Conservation (phyloP, 768 basidiomycete species). For the Daedalea quercina region DNA sequence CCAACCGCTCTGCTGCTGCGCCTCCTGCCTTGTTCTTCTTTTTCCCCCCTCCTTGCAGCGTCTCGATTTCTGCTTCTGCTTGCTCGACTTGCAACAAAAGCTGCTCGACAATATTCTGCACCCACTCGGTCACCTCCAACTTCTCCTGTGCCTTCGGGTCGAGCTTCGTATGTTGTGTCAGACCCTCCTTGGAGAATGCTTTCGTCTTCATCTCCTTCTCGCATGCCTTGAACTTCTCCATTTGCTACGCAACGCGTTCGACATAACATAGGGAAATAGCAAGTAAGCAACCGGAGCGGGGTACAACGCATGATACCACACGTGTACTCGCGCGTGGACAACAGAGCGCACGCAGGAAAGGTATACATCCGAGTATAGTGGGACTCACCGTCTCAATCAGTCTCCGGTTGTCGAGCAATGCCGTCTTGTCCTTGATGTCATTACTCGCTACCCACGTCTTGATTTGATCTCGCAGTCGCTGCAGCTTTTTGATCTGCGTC, state of each 20-base stretch:
- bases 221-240: conserved; percentile 99
- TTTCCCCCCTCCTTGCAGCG: conserved; percentile 69
- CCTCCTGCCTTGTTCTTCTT: conserved; percentile 74
- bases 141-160: conserved; percentile 98
- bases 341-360: neutral
- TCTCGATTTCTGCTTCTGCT: conserved; percentile 92
- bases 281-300: conserved; percentile 2
- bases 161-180: conserved; percentile 88
- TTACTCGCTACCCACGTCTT: conserved; percentile 96
- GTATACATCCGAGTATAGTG: conserved; percentile 5
- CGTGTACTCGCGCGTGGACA: conserved; percentile 4
- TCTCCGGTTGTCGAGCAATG: conserved; percentile 86
- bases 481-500: conserved; percentile 96
- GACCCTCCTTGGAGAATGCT: conserved; percentile 97
- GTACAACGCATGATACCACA: conserved; percentile 3
- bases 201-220: conserved; percentile 99
- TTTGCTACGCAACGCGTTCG: conserved; percentile 65
- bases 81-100: conserved; percentile 89
- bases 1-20: conserved; percentile 61
- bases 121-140: conserved; percentile 81
- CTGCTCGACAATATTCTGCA: conserved; percentile 85
- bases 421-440: conserved; percentile 98
- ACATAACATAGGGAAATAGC: conserved; percentile 4
- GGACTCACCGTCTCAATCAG: conserved; percentile 90
- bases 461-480: conserved; percentile 79